These are phyloP conservation scores for Globisporangium viniferum DNA, from an alignment of 352 stramenopile genomes.

Conservation along the genomic window DNA sequence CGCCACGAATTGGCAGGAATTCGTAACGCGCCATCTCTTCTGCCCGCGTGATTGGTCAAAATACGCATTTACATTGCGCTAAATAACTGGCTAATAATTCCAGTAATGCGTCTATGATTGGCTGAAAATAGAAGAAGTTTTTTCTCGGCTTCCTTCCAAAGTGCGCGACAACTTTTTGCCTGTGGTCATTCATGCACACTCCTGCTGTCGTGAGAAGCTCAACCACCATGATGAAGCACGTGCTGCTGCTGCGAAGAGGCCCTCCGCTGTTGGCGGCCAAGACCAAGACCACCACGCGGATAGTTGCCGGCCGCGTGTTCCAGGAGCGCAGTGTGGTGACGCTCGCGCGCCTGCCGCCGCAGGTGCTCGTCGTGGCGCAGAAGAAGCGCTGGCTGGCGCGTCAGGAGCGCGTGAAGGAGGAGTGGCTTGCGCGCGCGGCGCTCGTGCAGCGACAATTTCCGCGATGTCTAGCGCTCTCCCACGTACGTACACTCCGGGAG, in stretches of 20 bases:
- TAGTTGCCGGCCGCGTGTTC: not conserved
- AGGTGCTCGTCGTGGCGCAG: slow-evolving; percentile 12
- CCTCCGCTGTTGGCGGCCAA: not conserved
- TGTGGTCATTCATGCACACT: not conserved
- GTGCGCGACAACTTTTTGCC: not conserved
- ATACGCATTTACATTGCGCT: not conserved
- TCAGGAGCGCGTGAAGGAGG: slow-evolving; percentile 3
- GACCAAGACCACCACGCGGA: not conserved
- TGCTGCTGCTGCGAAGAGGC: slow-evolving; percentile 10
- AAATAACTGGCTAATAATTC: not conserved
- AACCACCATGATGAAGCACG: slow-evolving; percentile 8
- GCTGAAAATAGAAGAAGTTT: not conserved
- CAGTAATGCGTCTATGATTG: not conserved
- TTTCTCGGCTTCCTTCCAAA: not conserved
- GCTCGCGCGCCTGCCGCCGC: slow-evolving; percentile 12
- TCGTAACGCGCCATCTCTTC: not conserved
- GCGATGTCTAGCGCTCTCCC: slow-evolving; percentile 18
- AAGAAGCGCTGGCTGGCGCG: slow-evolving; percentile 12
- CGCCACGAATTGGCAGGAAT: not conserved
- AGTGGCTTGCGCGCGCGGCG: slow-evolving; percentile 3
- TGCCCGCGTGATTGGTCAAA: not conserved
- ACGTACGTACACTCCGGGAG: slow-evolving; percentile 4
- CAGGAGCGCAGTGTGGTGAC: slow-evolving; percentile 1
- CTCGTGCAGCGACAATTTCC: slow-evolving; percentile 10
- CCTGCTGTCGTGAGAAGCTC: not conserved